Conservation (phyloP, 2,329 filamentous ascomycete species). For the Aspergillus tanneri region DNA sequence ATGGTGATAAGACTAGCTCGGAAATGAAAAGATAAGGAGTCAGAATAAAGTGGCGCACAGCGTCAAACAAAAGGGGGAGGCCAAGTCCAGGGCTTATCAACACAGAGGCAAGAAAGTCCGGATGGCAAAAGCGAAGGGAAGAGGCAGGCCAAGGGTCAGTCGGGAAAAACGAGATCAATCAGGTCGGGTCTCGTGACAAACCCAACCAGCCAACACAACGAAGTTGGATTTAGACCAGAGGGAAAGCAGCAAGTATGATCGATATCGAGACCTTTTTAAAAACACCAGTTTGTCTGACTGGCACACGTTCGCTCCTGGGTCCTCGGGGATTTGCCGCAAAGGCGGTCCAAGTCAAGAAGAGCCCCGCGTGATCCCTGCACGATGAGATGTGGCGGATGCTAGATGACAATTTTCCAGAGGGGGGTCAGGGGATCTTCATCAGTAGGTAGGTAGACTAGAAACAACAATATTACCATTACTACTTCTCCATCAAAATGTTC, state of each 20-base stretch:
- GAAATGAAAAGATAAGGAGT: neutral
- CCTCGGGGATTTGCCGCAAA: neutral
- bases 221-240: too few species aligned
- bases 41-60: neutral
- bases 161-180: neutral
- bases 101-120: neutral
- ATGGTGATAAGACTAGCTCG: neutral
- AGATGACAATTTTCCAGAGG: too few species aligned
- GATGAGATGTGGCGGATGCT: neutral
- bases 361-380: neutral
- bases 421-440: too few species aligned
- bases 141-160: neutral
- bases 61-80: neutral
- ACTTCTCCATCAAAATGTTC: too few species aligned
- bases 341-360: neutral
- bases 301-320: too few species aligned
- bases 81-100: neutral
- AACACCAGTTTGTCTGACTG: too few species aligned
- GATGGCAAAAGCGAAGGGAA: neutral
- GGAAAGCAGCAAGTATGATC: too few species aligned
- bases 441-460: too few species aligned
- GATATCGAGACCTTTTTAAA: too few species aligned
- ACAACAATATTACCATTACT: too few species aligned
- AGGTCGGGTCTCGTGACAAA: too few species aligned
- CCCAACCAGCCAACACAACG: too few species aligned